A percentile compares a stretch with the other conserved stretches of the same genome.
phyloP scores from a whole-genome alignment of 2,329 filamentous ascomycete species.

The Pleurostoma richardsiae region DNA sequence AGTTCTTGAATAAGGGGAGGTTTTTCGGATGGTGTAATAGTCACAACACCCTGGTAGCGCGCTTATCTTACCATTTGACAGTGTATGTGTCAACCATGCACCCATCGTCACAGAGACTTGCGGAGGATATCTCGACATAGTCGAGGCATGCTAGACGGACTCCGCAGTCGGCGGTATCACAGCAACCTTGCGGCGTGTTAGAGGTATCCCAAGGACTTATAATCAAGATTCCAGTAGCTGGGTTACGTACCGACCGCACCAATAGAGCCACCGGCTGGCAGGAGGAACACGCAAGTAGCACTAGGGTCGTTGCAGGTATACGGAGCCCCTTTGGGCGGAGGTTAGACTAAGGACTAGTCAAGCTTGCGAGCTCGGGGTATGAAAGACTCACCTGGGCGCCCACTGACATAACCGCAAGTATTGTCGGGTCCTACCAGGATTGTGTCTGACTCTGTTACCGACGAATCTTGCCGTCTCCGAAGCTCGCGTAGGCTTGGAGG shows the following conservation, averaged over 20 bases:
- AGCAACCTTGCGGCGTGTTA: constrained; percentile 25
- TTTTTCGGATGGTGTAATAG: neutral
- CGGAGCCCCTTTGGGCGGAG: constrained; percentile 22
- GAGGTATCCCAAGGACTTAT: too few relatives aligned
- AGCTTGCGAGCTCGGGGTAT: neutral
- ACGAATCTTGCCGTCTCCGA: constrained; percentile 20
- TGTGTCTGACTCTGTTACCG: constrained; percentile 15
- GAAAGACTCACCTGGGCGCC: constrained; percentile 23
- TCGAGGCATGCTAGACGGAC: constrained; percentile 33
- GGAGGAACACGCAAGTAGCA: constrained; percentile 34
- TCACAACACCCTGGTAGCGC: too few relatives aligned
- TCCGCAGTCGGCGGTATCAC: constrained; percentile 24
- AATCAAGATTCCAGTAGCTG: too few relatives aligned
- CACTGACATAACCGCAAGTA: constrained; percentile 44
- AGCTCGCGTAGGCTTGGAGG: constrained; percentile 29
- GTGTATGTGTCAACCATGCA: constrained; percentile 34
- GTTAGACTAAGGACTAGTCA: constrained; percentile 4
- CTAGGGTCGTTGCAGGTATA: constrained; percentile 29
- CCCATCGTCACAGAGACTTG: constrained; percentile 30
- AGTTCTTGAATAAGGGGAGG: neutral
- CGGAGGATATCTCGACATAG: constrained; percentile 23
- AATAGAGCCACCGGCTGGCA: constrained; percentile 14
- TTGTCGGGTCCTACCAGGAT: constrained; percentile 43
- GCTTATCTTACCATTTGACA: constrained; percentile 37
- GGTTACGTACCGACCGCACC: constrained; percentile 25